These are phyloP conservation scores for Candida ponderosae DNA, from an alignment of 805 yeast genomes.

Conservation along the genomic window DNA sequence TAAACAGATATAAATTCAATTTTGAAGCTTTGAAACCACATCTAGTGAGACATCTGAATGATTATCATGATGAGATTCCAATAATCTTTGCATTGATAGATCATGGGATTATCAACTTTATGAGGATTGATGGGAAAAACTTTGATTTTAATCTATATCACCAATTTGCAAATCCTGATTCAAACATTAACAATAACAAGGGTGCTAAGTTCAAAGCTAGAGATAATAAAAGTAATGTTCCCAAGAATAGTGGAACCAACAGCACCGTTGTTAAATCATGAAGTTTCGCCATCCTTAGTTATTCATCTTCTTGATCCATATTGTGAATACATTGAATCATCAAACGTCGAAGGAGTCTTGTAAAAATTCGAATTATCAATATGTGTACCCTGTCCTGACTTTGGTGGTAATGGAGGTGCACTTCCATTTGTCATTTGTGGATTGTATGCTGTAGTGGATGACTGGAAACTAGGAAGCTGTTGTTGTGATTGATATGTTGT, in stretches of 20 bases:
- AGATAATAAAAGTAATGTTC: too few relatives aligned
- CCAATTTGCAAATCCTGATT: too few relatives aligned
- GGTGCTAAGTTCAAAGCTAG: too few relatives aligned
- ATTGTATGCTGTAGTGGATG: too few relatives aligned
- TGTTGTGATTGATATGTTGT: constrained; percentile 2
- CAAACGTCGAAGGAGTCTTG: constrained; percentile 42
- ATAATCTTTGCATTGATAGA: constrained; percentile 1
- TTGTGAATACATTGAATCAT: constrained; percentile 35
- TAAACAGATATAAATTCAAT: constrained; percentile 28
- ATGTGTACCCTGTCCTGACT: constrained; percentile 9
- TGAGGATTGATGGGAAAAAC: constrained; percentile 1
- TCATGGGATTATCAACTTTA: constrained; percentile 2
- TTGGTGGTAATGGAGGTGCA: constrained; percentile 13
- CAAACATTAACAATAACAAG: too few relatives aligned
- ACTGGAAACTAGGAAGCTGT: not conserved
- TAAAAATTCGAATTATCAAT: constrained; percentile 33
- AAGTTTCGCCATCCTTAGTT: too few relatives aligned
- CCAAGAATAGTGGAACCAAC: too few relatives aligned
- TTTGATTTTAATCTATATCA: not conserved
- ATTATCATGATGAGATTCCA: constrained; percentile 3
- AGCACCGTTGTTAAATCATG: too few relatives aligned
- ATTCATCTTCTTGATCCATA: constrained; percentile 1
- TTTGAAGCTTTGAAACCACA: not conserved
- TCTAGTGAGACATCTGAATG: constrained; percentile 8
- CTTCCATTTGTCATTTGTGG: too few relatives aligned